phyloP scores from a whole-genome alignment of 2,329 filamentous ascomycete genomes.

The Apiospora hydei region DNA sequence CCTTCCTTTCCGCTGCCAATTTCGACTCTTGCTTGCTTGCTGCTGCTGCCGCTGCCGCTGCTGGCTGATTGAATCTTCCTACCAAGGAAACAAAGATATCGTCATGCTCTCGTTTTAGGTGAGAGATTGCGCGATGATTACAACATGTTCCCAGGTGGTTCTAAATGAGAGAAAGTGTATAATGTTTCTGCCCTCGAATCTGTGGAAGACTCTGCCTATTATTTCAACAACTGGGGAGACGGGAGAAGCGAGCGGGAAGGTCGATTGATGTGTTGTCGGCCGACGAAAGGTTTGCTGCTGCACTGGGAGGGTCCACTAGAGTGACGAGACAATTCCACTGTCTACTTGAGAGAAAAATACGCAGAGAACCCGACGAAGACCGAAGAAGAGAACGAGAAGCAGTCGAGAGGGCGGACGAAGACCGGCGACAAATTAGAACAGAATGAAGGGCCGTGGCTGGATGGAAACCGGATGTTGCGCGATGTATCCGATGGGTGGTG shows the following conservation, averaged over 20 bases:
- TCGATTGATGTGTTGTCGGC: neutral
- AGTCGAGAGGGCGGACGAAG: neutral
- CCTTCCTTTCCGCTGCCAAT: neutral
- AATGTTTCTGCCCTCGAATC: constrained; percentile 8
- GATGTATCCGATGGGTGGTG: neutral
- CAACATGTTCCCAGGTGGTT: constrained; percentile 26
- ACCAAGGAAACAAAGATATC: constrained; percentile 23
- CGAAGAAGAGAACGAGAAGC: neutral
- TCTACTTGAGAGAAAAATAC: constrained; percentile 1
- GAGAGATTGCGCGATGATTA: constrained; percentile 28
- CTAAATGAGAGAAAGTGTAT: constrained; percentile 20
- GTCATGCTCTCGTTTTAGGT: constrained; percentile 27
- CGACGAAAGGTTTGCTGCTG: constrained; percentile 4
- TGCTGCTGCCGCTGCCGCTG: neutral
- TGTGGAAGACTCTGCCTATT: constrained; percentile 6
- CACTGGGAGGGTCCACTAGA: constrained; percentile 4
- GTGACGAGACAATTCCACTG: constrained; percentile 14
- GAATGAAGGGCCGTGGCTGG: neutral
- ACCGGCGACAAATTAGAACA: constrained; percentile 13
- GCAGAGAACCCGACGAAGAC: neutral
- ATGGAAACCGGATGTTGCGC: neutral
- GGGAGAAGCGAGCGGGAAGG: neutral
- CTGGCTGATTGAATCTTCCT: constrained; percentile 12
- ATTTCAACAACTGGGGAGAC: neutral
- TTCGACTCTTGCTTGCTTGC: neutral